Evolutionary conservation across 1,284 basidiomycete species (phyloP), one percentile per base, ranked within the genome.

Genomic region (Schizophyllum commune): DNA sequence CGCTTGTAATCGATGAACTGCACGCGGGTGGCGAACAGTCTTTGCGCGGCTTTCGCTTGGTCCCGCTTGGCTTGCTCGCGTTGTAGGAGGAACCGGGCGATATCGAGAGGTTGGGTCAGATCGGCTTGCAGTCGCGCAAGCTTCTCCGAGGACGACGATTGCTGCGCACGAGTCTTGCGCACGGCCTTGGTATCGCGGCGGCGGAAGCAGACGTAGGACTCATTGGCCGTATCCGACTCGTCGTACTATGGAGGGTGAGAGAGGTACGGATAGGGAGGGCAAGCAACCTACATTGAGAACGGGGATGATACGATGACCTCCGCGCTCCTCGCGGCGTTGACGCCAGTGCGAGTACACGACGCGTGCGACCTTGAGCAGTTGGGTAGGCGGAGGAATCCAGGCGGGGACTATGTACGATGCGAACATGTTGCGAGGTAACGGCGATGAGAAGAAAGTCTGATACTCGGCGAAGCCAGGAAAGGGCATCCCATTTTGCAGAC

Each of bases 201-300:
- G 52, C 97, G 88, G 83, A 99, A 99, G 75, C 97, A 99, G 58
- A 98, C 94, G 67, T 98, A 99, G 0, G 97, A 97, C 70, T 98
- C 95, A 63, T 94, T 95, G 63, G 77, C 75, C 59, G 90, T 87
- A 74, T 98, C 96, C 47, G 90, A 84, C 76, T 98, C 96, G 73
- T 99, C 95, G 65, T 85, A 88, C 91, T 95, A 68, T 1, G 64
- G 33, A 22, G 39, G 22, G 7, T 64, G 7, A 61, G 59, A 27
- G 8, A 13, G 8, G 39, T 3, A 13, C 39, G 32, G 11, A 5
- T 32, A 52, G 27, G 58, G 58, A 8, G 0, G 58, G 4, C 55
- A 5, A 32, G 33, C 61, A 34, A 73, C 86, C 65, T 74, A 91
- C 91, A 69, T 94, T 93, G 27, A 95, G 79, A 39, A 75, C 74